phyloP scores from a whole-genome alignment of 2,329 filamentous ascomycete species.

The Calonectria pseudoreteaudii region DNA sequence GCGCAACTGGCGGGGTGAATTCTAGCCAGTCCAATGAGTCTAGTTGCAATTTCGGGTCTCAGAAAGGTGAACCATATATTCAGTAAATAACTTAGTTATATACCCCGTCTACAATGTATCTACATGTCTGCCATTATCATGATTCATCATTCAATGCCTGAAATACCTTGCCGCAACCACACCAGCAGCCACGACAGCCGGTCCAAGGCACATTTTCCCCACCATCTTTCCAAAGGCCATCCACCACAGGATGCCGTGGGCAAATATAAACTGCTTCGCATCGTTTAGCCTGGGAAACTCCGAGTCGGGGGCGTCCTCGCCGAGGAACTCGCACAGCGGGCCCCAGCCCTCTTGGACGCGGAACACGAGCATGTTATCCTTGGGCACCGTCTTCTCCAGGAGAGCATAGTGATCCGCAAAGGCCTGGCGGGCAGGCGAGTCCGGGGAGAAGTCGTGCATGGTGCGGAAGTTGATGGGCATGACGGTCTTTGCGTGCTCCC shows the following conservation, averaged over 20 bases:
- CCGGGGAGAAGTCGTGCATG: constrained; percentile 2
- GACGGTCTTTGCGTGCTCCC: constrained; percentile 28
- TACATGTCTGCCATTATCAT: neutral
- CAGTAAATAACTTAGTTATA: neutral
- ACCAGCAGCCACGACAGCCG: constrained; percentile 17
- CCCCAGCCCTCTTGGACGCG: constrained; percentile 26
- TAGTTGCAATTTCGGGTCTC: neutral
- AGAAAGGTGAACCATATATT: too few species aligned
- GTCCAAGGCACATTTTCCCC: constrained; percentile 15
- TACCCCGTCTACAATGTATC: neutral
- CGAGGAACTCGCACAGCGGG: constrained; percentile 30
- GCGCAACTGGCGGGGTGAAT: too few species aligned
- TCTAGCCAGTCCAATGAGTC: too few species aligned
- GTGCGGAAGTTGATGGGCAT: constrained; percentile 10
- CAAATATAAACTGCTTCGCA: constrained; percentile 28
- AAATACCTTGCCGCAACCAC: constrained; percentile 22
- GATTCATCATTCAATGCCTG: neutral
- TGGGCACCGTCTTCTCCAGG: constrained; percentile 2
- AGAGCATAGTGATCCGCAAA: constrained; percentile 22
- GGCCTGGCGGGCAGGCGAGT: constrained; percentile 2
- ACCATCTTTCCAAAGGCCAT: constrained; percentile 32
- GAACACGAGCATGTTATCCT: constrained; percentile 20
- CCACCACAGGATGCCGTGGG: constrained; percentile 34
- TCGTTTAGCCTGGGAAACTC: constrained; percentile 29
- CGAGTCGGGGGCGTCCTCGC: neutral